Evolutionary conservation across 208 protist species (phyloP), one percentile per base, ranked within the genome.

Genomic region (Trypanosoma grayi): DNA sequence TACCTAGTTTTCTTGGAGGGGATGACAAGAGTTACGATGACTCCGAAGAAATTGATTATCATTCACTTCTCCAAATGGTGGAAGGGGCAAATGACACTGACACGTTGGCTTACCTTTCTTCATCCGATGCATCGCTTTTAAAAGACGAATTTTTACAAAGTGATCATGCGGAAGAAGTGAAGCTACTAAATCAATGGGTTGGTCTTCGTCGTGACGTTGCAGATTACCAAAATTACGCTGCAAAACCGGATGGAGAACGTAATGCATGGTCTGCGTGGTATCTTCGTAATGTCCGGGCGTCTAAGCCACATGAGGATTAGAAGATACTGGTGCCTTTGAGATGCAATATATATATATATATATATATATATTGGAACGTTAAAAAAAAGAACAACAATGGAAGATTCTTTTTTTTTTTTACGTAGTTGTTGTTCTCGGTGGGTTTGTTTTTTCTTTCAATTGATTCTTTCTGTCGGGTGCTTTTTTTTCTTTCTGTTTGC

Each of bases 181-280:
- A 79, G 47, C 65, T 65, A 28, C 51, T 90, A 50, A 51, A 60
- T 0, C 62, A 75, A 20, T 87, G 76, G 80, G 22, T 79, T 40
- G 79, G 76, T 54, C 59, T 85, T 47, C 74, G 82, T 16, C 66
- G 72, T 4, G 75, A 83, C 20, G 84, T 64, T 14, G 67, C 80
- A 7, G 81, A 87, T 51, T 91, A 87, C 44, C 77, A 87, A 60
- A 86, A 66, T 48, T 91, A 91, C 45, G 71, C 73, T 31, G 64
- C 81, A 9, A 80, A 87, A 55, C 84, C 84, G 16, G 76, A 81
- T 50, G 66, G 60, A 27, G 84, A 91, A 40, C 80, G 79, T 13
- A 86, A 60, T 18, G 47, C 48, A 11, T 91, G 80, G 79, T 91
- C 84, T 14, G 84, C 84, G 4, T 91, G 84, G 84, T 91, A 91